Percentiles rank a stretch among this genome's conserved stretches.
Evolutionary conservation across 2,329 filamentous ascomycete species (phyloP).

Genomic region (Hypoxylon sp.): DNA sequence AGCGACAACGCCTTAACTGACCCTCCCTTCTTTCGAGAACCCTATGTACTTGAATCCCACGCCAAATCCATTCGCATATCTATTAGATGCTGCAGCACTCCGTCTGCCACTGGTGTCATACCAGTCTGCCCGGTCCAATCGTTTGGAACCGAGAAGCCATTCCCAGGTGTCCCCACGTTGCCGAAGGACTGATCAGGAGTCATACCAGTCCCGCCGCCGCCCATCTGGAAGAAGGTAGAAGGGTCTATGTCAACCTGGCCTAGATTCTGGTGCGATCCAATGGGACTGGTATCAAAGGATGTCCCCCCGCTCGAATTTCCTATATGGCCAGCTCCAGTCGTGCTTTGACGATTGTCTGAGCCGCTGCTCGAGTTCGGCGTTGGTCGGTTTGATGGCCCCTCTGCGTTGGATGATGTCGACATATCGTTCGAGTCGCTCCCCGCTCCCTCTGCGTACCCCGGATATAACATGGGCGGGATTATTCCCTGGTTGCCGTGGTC

Average conservation of each 20-base stretch:
- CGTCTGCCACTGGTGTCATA: slow-evolving; percentile 69
- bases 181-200: slow-evolving; percentile 53
- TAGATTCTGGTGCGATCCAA: slow-evolving; percentile 58
- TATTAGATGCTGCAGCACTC: slow-evolving; percentile 69
- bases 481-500: slow-evolving; percentile 28
- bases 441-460: slow-evolving; percentile 58
- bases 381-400: slow-evolving; percentile 64
- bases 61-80: slow-evolving; percentile 67
- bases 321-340: slow-evolving; percentile 49
- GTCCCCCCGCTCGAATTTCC: slow-evolving; percentile 56
- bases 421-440: slow-evolving; percentile 60
- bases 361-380: slow-evolving; percentile 70
- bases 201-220: slow-evolving; percentile 47
- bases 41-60: slow-evolving; percentile 57
- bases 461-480: slow-evolving; percentile 34
- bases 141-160: slow-evolving; percentile 58
- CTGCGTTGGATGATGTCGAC: slow-evolving; percentile 63
- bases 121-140: slow-evolving; percentile 62
- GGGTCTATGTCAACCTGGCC: slow-evolving; percentile 56
- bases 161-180: slow-evolving; percentile 55
- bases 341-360: slow-evolving; percentile 57
- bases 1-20: neutral
- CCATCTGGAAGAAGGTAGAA: slow-evolving; percentile 57
- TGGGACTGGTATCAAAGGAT: slow-evolving; percentile 67
- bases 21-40: neutral